Percentiles rank a stretch among this genome's conserved stretches.
phyloP scores from a whole-genome alignment of 176 grass and related monocot species.

The Bonia amplexicaulis region DNA sequence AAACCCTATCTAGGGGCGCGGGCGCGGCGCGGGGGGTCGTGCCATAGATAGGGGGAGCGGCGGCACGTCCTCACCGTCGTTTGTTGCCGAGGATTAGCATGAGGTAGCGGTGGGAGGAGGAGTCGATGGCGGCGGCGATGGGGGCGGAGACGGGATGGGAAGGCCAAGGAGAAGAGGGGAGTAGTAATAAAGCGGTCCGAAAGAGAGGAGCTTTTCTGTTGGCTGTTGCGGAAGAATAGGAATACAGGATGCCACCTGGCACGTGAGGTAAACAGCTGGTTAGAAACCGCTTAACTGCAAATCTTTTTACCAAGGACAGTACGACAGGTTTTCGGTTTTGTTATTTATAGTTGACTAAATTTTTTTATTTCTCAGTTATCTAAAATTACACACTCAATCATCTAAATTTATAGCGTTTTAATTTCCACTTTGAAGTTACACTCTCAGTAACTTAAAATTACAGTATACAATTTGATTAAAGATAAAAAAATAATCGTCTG shows the following conservation, averaged over 20 bases:
- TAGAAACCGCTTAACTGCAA: background rate
- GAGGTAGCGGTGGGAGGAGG: background rate
- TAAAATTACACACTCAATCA: too few species aligned
- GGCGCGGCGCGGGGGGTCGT: background rate
- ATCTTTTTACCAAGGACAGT: background rate
- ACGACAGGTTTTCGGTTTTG: too few species aligned
- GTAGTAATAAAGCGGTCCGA: background rate
- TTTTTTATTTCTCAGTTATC: too few species aligned
- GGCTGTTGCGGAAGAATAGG: background rate
- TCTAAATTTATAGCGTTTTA: too few species aligned
- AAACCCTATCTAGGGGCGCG: conserved; percentile 37
- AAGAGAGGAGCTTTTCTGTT: background rate
- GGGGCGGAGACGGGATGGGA: background rate
- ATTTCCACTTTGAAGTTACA: too few species aligned
- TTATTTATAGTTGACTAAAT: too few species aligned
- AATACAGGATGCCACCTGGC: background rate
- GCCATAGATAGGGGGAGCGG: background rate
- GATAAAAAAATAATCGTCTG: too few species aligned
- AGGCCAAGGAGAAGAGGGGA: background rate
- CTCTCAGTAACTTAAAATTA: too few species aligned
- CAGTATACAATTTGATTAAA: too few species aligned
- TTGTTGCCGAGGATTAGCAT: background rate
- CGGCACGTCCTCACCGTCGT: background rate
- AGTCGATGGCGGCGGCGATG: background rate
- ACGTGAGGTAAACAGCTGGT: background rate